Conservation (phyloP, 2,329 filamentous ascomycete genomes). For the Aspergillus sojae region DNA sequence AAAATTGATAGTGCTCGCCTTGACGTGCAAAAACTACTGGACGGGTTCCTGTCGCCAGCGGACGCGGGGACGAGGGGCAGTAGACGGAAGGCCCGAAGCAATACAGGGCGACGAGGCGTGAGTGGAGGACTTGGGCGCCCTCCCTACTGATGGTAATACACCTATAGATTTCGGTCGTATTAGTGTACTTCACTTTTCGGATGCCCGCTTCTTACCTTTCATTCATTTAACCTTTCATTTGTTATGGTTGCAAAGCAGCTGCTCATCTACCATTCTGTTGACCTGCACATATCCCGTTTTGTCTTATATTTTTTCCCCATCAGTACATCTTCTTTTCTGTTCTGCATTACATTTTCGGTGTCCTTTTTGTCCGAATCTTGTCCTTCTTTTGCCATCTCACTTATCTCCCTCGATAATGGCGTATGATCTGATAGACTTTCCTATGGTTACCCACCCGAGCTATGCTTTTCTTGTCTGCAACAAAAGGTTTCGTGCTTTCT, state of each 20-base stretch:
- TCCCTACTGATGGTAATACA: conserved; percentile 30
- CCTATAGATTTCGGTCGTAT: not conserved
- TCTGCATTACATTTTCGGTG: conserved; percentile 12
- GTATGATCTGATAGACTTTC: conserved; percentile 17
- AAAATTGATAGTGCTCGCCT: conserved; percentile 27
- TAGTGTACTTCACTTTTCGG: conserved; percentile 10
- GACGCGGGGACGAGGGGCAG: conserved; percentile 22
- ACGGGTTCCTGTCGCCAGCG: conserved; percentile 37
- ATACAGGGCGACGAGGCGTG: conserved; percentile 25
- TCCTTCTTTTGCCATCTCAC: conserved; percentile 2
- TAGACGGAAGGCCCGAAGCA: conserved; percentile 16
- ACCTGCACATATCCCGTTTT: conserved; percentile 18
- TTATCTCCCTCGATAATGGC: not conserved
- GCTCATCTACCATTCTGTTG: conserved; percentile 10
- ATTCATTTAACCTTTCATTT: conserved; percentile 7
- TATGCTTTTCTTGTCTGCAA: conserved; percentile 6
- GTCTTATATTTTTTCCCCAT: conserved; percentile 1
- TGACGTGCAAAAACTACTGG: conserved; percentile 41
- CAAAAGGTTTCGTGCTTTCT: conserved; percentile 3
- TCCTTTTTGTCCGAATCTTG: conserved; percentile 14
- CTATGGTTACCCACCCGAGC: conserved; percentile 10
- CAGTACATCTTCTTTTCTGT: conserved; percentile 19
- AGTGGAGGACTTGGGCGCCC: conserved; percentile 37
- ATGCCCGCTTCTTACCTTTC: conserved; percentile 8
- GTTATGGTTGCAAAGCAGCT: conserved; percentile 1